Evolutionary conservation across 257 asterid genomes (phyloP).

Genomic region (Verbascum thapsus): DNA sequence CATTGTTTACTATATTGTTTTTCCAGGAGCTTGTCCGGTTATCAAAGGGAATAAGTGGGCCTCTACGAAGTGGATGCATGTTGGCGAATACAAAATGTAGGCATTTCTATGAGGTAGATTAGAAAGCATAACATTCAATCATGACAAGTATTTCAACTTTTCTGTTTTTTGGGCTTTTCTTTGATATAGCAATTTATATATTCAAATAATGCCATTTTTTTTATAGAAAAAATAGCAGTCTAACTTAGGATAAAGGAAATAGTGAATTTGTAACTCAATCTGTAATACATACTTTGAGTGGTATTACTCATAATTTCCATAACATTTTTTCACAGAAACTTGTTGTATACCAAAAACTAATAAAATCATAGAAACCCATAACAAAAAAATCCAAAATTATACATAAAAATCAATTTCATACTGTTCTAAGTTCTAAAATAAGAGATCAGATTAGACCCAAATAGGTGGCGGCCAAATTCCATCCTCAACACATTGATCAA

Average conservation of each 20-base stretch:
- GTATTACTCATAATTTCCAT: background rate
- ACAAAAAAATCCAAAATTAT: no score
- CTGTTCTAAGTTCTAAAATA: background rate
- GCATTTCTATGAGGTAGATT: constrained; percentile 20
- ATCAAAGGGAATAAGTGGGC: constrained; percentile 63
- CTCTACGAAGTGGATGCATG: constrained; percentile 68
- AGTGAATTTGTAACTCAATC: background rate
- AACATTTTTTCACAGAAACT: background rate
- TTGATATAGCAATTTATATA: background rate
- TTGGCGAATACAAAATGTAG: constrained; percentile 56
- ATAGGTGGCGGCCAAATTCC: constrained; percentile 9
- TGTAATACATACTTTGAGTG: background rate
- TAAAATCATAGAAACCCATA: no score
- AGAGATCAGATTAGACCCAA: background rate
- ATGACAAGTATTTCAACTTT: background rate
- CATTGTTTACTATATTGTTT: constrained; percentile 10
- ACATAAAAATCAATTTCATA: background rate
- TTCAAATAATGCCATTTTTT: no score
- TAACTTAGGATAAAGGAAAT: background rate
- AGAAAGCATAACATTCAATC: background rate
- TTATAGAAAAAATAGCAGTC: background rate
- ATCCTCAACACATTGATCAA: background rate
- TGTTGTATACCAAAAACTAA: background rate
- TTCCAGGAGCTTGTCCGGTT: constrained; percentile 66
- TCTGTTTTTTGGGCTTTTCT: background rate